Conservation (phyloP, 2,329 filamentous ascomycete species). For the Colletotrichum truncatum region DNA sequence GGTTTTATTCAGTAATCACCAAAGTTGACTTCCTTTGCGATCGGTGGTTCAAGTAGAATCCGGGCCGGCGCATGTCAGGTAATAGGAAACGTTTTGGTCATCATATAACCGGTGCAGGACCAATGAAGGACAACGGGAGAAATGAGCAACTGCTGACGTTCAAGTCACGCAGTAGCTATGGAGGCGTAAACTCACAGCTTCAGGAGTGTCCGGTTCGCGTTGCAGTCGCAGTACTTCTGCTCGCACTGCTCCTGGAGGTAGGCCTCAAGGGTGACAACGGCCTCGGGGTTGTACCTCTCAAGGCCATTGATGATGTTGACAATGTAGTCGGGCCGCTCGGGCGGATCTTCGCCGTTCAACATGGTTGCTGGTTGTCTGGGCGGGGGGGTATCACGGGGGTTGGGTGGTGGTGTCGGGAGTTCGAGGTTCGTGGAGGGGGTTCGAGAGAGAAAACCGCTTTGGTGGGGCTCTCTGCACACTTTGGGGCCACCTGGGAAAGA, state of each 20-base stretch:
- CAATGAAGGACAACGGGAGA: conserved; percentile 10
- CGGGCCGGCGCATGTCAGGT: conserved; percentile 74
- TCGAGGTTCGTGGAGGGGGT: conserved; percentile 42
- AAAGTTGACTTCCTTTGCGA: conserved; percentile 71
- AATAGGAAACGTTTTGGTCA: conserved; percentile 99
- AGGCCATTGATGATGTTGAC: conserved; percentile 94
- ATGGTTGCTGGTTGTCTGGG: conserved; percentile 42
- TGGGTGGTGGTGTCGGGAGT: conserved; percentile 32
- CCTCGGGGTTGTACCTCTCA: conserved; percentile 98
- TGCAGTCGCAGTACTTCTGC: conserved; percentile 92
- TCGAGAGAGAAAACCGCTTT: conserved; percentile 24
- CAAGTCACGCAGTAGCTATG: background rate
- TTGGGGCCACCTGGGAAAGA: conserved; percentile 37
- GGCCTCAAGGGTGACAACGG: conserved; percentile 90
- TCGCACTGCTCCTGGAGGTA: conserved; percentile 97
- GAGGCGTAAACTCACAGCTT: conserved; percentile 81
- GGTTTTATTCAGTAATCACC: conserved; percentile 62
- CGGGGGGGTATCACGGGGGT: conserved; percentile 33
- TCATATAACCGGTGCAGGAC: conserved; percentile 59
- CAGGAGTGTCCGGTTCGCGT: conserved; percentile 93
- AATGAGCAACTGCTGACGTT: background rate
- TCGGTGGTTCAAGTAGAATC: conserved; percentile 59
- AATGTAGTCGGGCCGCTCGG: conserved; percentile 92
- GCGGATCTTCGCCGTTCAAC: conserved; percentile 84
- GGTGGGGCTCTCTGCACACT: conserved; percentile 17